phyloP scores from a whole-genome alignment of 78 protist species.

The Andalucia godoyi region DNA sequence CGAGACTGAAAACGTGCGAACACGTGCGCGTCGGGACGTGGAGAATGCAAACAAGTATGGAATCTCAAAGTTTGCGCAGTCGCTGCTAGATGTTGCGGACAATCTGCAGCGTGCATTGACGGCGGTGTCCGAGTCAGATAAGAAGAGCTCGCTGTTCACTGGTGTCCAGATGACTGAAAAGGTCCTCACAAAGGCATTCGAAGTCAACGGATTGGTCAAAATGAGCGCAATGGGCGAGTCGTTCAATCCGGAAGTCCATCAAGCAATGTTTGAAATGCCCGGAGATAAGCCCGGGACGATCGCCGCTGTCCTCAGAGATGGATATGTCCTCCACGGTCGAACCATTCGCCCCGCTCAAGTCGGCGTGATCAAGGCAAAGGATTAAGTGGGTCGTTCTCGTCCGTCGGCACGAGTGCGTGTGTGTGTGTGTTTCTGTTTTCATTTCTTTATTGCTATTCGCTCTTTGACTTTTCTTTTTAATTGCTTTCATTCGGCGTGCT shows the following conservation, averaged over 20 bases:
- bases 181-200: not conserved
- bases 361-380: conserved; percentile 18
- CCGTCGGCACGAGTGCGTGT: no score
- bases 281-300: not conserved
- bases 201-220: not conserved
- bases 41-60: conserved; percentile 20
- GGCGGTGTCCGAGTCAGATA: not conserved
- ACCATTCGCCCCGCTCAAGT: conserved; percentile 31
- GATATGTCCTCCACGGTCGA: conserved; percentile 8
- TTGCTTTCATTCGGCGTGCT: no score
- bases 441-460: no score
- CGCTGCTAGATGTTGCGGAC: conserved; percentile 40
- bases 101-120: conserved; percentile 5
- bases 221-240: not conserved
- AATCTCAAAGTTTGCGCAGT: conserved; percentile 12
- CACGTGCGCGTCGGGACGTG: conserved; percentile 20
- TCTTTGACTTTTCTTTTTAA: no score
- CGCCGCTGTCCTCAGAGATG: not conserved
- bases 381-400: no score
- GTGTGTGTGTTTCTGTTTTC: no score
- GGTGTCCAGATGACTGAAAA: conserved; percentile 15
- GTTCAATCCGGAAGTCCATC: conserved; percentile 25
- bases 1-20: conserved; percentile 22
- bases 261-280: conserved; percentile 22
- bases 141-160: not conserved